phyloP scores from a whole-genome alignment of 371 early-diverging fungal species.

The Syncephalastrum racemosum region DNA sequence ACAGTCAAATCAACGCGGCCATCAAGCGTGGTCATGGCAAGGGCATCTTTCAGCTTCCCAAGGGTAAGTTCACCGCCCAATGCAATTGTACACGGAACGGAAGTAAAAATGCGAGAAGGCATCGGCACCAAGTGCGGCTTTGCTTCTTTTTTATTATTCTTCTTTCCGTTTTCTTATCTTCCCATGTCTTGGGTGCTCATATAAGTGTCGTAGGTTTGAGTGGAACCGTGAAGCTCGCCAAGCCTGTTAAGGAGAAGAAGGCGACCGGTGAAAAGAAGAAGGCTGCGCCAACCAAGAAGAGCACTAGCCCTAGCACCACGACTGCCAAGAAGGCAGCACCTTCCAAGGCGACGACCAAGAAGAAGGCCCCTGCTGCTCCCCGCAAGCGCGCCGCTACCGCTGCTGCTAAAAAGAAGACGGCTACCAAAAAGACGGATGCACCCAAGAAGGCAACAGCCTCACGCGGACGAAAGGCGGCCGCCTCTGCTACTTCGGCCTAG shows the following conservation, averaged over 20 bases:
- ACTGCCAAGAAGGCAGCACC: slow-evolving; percentile 45
- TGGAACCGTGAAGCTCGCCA: slow-evolving; percentile 73
- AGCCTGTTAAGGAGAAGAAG: slow-evolving; percentile 57
- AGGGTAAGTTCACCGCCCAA: slow-evolving; percentile 42
- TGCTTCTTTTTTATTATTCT: not conserved
- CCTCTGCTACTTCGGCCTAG: slow-evolving; percentile 27
- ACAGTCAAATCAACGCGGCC: slow-evolving; percentile 67
- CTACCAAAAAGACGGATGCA: slow-evolving; percentile 25
- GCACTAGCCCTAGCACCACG: slow-evolving; percentile 37
- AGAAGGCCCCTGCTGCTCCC: slow-evolving; percentile 32
- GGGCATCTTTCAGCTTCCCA: slow-evolving; percentile 68
- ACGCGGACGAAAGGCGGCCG: slow-evolving; percentile 7
- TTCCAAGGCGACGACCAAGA: slow-evolving; percentile 37
- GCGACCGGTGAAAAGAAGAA: slow-evolving; percentile 50
- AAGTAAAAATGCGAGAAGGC: not conserved
- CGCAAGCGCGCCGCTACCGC: slow-evolving; percentile 45
- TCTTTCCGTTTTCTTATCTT: slow-evolving; percentile 7
- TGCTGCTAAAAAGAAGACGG: slow-evolving; percentile 27
- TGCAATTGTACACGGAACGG: not conserved
- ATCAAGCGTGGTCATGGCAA: slow-evolving; percentile 75
- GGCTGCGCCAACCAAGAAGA: slow-evolving; percentile 34
- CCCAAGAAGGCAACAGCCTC: slow-evolving; percentile 26
- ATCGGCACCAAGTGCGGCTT: slow-evolving; percentile 1
- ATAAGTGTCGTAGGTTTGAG: slow-evolving; percentile 39
- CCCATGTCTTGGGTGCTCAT: not conserved